Evolutionary conservation across 495 filamentous ascomycete species (phyloP), one percentile per base, ranked within the genome.

Genomic region (Aspergillus mulundensis): DNA sequence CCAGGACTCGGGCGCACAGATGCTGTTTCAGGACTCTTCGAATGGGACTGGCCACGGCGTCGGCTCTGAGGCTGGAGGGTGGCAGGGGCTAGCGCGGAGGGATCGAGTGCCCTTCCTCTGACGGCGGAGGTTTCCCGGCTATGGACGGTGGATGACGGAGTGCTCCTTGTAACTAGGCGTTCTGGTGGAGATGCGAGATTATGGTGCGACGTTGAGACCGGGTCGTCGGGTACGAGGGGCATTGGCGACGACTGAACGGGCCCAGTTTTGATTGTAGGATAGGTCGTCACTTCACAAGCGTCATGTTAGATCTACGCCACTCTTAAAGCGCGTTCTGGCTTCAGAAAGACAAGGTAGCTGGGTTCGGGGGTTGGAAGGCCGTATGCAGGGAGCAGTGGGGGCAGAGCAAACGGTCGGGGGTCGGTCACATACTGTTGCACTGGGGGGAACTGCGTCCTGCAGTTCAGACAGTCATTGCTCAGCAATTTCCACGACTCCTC

Each of bases 31-130:
- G 81, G 76, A 52, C 78, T 80, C 50, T 80, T 81, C 18, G 81
- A 82, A 57, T 82, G 80, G 52, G 82, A 83, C 49, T 72, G 77
- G 64, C 68, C 80, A 64, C 70, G 73, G 61, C 68, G 71, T 55
- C 60, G 36, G 51, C 53, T 61, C 45, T 70, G 75, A 53, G 77
- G 67, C 67, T 78, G 77, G 51, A 76, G 50, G 46, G 73, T 73
- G 45, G 77, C 66, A 19, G 65, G 62, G 53, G 68, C 57, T 39
- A 74, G 66, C 30, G 71, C 65, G 57, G 73, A 69, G 49, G 66
- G 61, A 48, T 77, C 73, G 21, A 69, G 64, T 38, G 66, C 64
- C 70, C 78, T 69, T 63, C 74, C 74, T 64, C 75, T 70, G 40
- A 70, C 73, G 32, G 71, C 53, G 39, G 75, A 77, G 24, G 75